phyloP scores from a whole-genome alignment of 1,284 basidiomycete species.

The Moniliophthora roreri region DNA sequence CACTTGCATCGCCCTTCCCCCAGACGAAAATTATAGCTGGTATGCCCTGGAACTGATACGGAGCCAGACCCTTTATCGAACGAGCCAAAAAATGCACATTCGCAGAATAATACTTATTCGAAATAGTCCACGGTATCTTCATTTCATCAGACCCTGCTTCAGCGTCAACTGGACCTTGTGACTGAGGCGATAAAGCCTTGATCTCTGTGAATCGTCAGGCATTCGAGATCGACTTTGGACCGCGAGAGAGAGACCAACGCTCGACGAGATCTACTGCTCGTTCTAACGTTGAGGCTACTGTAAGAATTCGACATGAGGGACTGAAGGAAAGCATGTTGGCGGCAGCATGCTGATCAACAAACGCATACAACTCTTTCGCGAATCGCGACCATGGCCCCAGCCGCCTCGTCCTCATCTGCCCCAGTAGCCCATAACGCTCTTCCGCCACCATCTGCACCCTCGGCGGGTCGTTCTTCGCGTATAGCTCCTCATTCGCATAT shows the following conservation, averaged over 20 bases:
- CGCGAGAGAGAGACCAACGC: conserved; percentile 36
- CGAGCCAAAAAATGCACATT: conserved; percentile 67
- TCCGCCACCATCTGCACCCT: conserved; percentile 60
- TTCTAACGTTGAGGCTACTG: conserved; percentile 40
- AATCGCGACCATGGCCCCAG: conserved; percentile 25
- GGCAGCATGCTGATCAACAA: not conserved
- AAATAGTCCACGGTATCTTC: conserved; percentile 71
- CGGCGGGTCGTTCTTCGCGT: conserved; percentile 74
- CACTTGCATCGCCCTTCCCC: conserved; percentile 60
- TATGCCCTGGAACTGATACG: conserved; percentile 39
- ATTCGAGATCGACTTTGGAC: conserved; percentile 6
- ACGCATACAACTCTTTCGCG: not conserved
- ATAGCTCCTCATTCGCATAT: conserved; percentile 94
- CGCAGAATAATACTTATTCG: conserved; percentile 85
- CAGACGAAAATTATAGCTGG: conserved; percentile 77
- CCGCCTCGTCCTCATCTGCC: conserved; percentile 39
- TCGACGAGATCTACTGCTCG: conserved; percentile 43
- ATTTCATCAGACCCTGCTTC: conserved; percentile 10
- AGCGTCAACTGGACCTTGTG: not conserved
- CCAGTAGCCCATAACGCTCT: conserved; percentile 73
- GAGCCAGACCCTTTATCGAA: conserved; percentile 38
- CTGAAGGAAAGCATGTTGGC: conserved; percentile 1
- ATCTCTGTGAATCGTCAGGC: conserved; percentile 19
- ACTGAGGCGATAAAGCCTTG: conserved; percentile 20
- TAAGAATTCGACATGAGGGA: conserved; percentile 44